A percentile compares a stretch with the other conserved stretches of the same genome.
phyloP scores from a whole-genome alignment of 2,329 filamentous ascomycete genomes.

The Beauveria australis region DNA sequence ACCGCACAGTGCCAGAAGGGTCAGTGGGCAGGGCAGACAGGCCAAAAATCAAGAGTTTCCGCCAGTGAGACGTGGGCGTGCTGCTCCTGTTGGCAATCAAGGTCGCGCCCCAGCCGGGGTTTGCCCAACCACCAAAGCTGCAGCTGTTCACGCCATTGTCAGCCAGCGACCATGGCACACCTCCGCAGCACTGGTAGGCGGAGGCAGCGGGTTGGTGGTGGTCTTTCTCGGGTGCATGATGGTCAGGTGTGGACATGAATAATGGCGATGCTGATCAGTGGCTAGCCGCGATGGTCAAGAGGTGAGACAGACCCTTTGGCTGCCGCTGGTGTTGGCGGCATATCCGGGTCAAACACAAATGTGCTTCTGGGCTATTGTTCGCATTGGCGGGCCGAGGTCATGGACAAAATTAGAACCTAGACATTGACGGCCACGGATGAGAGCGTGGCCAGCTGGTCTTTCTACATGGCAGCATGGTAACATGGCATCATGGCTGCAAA shows the following conservation, averaged over 20 bases:
- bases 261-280: not conserved
- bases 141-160: too few species aligned
- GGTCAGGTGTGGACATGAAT: not conserved
- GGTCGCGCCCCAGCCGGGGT: not conserved
- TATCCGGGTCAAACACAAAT: not conserved
- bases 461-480: too few species aligned
- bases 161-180: not conserved
- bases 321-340: not conserved
- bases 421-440: slow-evolving; percentile 1
- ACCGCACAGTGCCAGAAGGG: not conserved
- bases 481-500: not conserved
- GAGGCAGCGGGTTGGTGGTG: too few species aligned
- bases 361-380: not conserved
- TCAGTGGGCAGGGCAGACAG: not conserved
- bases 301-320: slow-evolving; percentile 2
- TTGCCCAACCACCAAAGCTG: not conserved
- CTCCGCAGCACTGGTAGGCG: too few species aligned
- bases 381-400: not conserved
- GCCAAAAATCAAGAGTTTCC: not conserved
- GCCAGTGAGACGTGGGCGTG: not conserved
- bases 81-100: not conserved
- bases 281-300: not conserved
- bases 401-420: slow-evolving; percentile 3
- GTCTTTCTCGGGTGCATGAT: not conserved
- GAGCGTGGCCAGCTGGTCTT: not conserved